Evolutionary conservation across 2,329 filamentous ascomycete genomes (phyloP).

Genomic region (Ustilaginoidea virens): DNA sequence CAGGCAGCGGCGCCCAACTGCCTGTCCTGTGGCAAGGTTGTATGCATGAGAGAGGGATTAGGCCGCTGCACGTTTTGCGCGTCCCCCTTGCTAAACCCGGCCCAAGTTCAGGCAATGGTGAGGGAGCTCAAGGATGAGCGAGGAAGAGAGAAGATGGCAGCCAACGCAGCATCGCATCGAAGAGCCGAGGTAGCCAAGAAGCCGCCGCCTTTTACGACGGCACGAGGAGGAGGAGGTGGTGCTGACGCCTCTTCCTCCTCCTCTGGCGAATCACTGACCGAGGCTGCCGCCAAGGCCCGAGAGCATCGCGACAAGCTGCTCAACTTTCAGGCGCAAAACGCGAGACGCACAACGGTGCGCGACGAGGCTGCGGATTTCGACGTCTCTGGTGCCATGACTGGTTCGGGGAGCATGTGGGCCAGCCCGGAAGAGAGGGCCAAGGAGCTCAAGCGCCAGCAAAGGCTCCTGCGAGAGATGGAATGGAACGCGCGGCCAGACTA

Average conservation of each 20-base stretch:
- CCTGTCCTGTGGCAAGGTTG: constrained; percentile 80
- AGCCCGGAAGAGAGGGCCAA: constrained; percentile 67
- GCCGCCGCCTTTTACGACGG: constrained; percentile 42
- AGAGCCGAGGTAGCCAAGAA: constrained; percentile 48
- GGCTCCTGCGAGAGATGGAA: constrained; percentile 68
- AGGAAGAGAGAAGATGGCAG: constrained; percentile 71
- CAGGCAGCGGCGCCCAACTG: constrained; percentile 90
- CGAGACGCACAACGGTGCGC: constrained; percentile 65
- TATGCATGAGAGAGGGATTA: constrained; percentile 86
- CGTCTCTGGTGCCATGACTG: constrained; percentile 27
- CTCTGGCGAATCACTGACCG: constrained; percentile 24
- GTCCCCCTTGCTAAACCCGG: constrained; percentile 50
- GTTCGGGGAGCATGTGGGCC: constrained; percentile 55
- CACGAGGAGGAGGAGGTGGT: constrained; percentile 17
- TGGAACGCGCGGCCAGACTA: constrained; percentile 76
- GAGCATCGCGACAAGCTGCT: constrained; percentile 71
- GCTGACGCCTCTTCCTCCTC: too few species aligned
- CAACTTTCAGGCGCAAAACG: constrained; percentile 73
- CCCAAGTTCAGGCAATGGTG: constrained; percentile 76
- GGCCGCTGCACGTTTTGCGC: constrained; percentile 90
- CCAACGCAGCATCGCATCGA: constrained; percentile 56
- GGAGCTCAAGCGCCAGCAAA: constrained; percentile 76
- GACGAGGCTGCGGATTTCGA: constrained; percentile 65
- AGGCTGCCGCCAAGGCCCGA: constrained; percentile 52
- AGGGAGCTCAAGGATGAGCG: constrained; percentile 70